Evolutionary conservation across 2,329 filamentous ascomycete species (phyloP), one percentile per base, ranked within the genome.

Genomic region (Aspergillus viridinutans): DNA sequence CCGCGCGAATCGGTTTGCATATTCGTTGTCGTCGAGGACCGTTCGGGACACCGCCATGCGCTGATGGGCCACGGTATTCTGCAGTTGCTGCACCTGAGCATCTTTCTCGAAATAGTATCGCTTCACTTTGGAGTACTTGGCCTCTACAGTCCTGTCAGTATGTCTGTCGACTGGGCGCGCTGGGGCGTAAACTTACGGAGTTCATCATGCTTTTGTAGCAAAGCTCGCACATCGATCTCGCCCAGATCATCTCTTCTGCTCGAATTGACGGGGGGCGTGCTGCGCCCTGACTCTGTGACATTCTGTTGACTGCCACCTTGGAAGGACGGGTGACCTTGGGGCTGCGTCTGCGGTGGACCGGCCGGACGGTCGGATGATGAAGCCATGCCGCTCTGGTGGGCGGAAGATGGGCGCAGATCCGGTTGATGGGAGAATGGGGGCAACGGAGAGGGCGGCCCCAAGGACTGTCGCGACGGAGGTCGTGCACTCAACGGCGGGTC

Each of bases 111-210:
- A 97, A 72, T 97, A 99, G 67, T 97, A 90, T 55, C 92, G 87
- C 79, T 99, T 99, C 57, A 99, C 93, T 71, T 97, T 96, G 73
- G 95, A 95, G 73, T 99, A 99, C 78, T 99, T 99, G 64, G 85
- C 86, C 69, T 94, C 92, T 96, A 62, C 53, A 58, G 58, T 58
- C 20, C 9, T 40, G 8, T 52, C 55, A n/a, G 49, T 40, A 57
- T 47, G 14, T 20, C 10, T 25, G 29, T 29, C 52, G 52, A 49
- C 20, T 47, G 12, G 14, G 28, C 28, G 28, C 8, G 12, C 29
- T 49, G n/a, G 28, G 51, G 53, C 20, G 7, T 52, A 26, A 21
- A 25, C 76, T 59, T 74, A 79, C 77, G 77, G 32, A 81, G 67
- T 67, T 76, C 77, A 65, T 78, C 76, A 66, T 78, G 69, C 58